Conservation (phyloP, 140 eudicot genomes). For the Ambrosia hybrid region DNA sequence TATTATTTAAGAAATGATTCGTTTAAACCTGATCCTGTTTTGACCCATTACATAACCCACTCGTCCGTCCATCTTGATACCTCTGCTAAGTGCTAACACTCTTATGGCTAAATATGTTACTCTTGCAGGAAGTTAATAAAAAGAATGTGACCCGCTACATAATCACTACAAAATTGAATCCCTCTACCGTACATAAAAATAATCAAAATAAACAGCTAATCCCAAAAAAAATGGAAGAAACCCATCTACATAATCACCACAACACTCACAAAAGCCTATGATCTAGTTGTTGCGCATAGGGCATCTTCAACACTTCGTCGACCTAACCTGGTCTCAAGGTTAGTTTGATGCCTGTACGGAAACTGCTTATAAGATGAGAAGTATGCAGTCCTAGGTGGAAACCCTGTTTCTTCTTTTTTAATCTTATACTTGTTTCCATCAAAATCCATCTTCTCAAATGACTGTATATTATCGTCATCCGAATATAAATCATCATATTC, state of each 20-base stretch:
- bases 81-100: neutral
- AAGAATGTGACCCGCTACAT: neutral
- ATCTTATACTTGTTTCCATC: slow-evolving; percentile 45
- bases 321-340: neutral
- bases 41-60: neutral
- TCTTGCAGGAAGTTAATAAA: neutral
- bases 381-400: slow-evolving; percentile 17
- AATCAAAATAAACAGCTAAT: slow-evolving; percentile 12
- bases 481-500: slow-evolving; percentile 31
- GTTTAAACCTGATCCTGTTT: slow-evolving; percentile 8
- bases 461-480: slow-evolving; percentile 9
- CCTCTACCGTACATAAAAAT: neutral
- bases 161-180: neutral
- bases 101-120: neutral
- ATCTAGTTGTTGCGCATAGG: slow-evolving; percentile 24
- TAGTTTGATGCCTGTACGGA: slow-evolving; percentile 29
- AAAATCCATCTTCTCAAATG: slow-evolving; percentile 23
- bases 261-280: slow-evolving; percentile 26
- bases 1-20: neutral
- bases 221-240: slow-evolving; percentile 12
- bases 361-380: slow-evolving; percentile 30
- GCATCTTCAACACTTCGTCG: slow-evolving; percentile 2
- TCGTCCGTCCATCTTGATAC: neutral
- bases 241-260: slow-evolving; percentile 3
- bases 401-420: slow-evolving; percentile 13